phyloP scores from a whole-genome alignment of 2,329 filamentous ascomycete genomes.

The Penicillium sp. region DNA sequence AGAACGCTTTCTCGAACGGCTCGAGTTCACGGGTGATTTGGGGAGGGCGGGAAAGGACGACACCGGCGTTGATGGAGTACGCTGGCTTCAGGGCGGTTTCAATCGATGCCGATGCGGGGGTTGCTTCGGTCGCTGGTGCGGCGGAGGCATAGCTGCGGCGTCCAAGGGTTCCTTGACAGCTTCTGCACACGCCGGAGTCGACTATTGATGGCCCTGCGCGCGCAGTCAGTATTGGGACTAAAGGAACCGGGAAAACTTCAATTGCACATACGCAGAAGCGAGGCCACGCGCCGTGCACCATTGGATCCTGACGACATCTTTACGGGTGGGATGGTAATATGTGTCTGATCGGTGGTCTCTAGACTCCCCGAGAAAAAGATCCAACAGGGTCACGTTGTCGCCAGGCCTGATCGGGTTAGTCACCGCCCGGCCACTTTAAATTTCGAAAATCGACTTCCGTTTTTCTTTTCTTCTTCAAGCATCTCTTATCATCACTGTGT shows the following conservation, averaged over 20 bases:
- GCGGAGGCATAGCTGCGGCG: conserved; percentile 44
- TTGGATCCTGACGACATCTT: conserved; percentile 44
- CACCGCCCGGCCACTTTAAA: conserved; percentile 27
- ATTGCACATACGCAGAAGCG: conserved; percentile 38
- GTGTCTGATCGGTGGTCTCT: conserved; percentile 15
- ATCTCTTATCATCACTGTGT: conserved; percentile 94
- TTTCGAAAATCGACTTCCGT: conserved; percentile 21
- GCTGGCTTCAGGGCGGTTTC: conserved; percentile 35
- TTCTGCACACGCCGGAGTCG: conserved; percentile 45
- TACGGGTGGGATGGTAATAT: conserved; percentile 15
- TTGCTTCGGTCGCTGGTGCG: conserved; percentile 36
- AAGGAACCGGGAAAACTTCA: not conserved
- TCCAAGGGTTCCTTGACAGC: conserved; percentile 43
- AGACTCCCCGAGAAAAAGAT: conserved; percentile 40
- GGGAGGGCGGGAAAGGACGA: conserved; percentile 85
- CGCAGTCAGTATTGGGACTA: conserved; percentile 14
- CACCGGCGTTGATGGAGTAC: conserved; percentile 59
- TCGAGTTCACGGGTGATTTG: conserved; percentile 80
- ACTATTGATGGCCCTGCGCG: conserved; percentile 36
- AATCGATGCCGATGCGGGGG: conserved; percentile 32
- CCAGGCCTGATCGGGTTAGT: conserved; percentile 32
- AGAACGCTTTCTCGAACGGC: conserved; percentile 88
- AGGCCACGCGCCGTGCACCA: conserved; percentile 42
- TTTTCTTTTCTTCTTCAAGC: conserved; percentile 57
- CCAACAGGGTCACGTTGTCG: conserved; percentile 33